phyloP scores from a whole-genome alignment of 441 rosid species.

The Erodium trifolium region DNA sequence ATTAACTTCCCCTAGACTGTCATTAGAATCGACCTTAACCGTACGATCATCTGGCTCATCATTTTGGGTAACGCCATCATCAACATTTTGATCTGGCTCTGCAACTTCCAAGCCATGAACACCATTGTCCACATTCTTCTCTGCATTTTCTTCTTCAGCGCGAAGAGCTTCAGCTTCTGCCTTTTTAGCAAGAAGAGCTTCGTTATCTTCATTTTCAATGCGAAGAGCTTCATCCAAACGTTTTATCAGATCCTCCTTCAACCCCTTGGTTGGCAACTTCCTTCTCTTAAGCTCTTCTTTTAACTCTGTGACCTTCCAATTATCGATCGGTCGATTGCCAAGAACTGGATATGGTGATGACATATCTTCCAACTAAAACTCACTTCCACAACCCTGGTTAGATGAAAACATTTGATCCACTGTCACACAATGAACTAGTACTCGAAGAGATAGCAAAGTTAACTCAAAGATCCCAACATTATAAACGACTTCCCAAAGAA shows the following conservation, averaged over 20 bases:
- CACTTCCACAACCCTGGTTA: slow-evolving; percentile 20
- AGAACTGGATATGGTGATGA: slow-evolving; percentile 70
- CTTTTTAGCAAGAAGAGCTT: background rate
- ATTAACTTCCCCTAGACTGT: too few relatives aligned
- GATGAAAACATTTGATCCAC: background rate
- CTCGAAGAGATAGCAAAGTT: background rate
- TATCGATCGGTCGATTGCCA: slow-evolving; percentile 68
- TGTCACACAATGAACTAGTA: background rate
- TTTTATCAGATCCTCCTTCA: slow-evolving; percentile 83
- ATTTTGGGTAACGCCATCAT: slow-evolving; percentile 20
- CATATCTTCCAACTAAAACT: slow-evolving; percentile 37
- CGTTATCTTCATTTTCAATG: slow-evolving; percentile 42
- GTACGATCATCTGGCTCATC: slow-evolving; percentile 31
- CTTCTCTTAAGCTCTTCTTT: slow-evolving; percentile 89
- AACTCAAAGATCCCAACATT: background rate
- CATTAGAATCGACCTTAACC: slow-evolving; percentile 11
- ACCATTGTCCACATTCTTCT: slow-evolving; percentile 10
- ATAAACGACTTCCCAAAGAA: background rate
- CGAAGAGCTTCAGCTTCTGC: background rate
- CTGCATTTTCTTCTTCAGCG: slow-evolving; percentile 15
- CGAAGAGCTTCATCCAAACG: slow-evolving; percentile 73
- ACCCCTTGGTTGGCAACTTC: slow-evolving; percentile 54
- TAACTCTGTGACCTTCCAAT: slow-evolving; percentile 88
- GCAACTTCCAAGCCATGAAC: slow-evolving; percentile 11
- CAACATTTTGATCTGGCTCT: slow-evolving; percentile 5